phyloP scores from a whole-genome alignment of 2,329 filamentous ascomycete species.

The Stagonosporopsis rhizophila region DNA sequence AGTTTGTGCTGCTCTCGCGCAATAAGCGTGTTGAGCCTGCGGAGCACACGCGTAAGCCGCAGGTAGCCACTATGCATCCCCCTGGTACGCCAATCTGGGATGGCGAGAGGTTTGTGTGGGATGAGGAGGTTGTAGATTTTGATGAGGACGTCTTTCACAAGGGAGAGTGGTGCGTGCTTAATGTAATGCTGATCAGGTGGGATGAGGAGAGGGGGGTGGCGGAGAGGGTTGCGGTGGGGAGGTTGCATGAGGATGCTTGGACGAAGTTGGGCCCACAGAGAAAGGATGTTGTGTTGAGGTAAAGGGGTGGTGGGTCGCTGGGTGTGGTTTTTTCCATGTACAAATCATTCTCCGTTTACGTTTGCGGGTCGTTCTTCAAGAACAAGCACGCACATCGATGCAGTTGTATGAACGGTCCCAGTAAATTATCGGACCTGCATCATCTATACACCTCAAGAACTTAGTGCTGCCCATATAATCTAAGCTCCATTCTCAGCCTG shows the following conservation, averaged over 20 bases:
- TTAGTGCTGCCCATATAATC: too few species aligned
- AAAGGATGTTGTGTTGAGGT: slow-evolving; percentile 38
- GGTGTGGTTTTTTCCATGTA: neutral
- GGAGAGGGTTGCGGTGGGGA: slow-evolving; percentile 40
- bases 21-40: slow-evolving; percentile 33
- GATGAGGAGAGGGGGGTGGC: slow-evolving; percentile 26
- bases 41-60: slow-evolving; percentile 21
- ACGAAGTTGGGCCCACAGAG: slow-evolving; percentile 21
- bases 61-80: slow-evolving; percentile 34
- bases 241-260: slow-evolving; percentile 46
- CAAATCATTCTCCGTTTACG: neutral
- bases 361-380: neutral
- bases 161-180: slow-evolving; percentile 43
- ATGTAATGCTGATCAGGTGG: slow-evolving; percentile 45
- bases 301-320: neutral
- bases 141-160: slow-evolving; percentile 30
- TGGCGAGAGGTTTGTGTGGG: slow-evolving; percentile 36
- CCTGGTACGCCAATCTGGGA: slow-evolving; percentile 45
- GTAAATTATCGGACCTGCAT: too few species aligned
- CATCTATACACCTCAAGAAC: too few species aligned
- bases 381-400: neutral
- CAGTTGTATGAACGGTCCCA: neutral
- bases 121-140: slow-evolving; percentile 37
- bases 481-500: neutral
- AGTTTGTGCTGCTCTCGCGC: slow-evolving; percentile 40